phyloP scores from a whole-genome alignment of 306 rosid genomes.

The Cyamopsis tetragonoloba region DNA sequence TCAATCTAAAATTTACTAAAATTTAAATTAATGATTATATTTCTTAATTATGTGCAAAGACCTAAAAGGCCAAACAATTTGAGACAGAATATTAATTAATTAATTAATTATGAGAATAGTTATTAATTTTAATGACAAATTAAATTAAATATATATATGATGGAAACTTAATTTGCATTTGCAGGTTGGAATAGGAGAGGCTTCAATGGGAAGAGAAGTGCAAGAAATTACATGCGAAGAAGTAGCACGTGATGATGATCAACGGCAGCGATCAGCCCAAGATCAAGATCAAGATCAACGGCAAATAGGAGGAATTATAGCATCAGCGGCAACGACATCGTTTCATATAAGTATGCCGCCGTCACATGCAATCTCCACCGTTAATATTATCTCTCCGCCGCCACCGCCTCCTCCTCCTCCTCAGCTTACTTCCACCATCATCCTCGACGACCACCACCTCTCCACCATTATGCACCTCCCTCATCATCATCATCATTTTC shows the following conservation, averaged over 20 bases:
- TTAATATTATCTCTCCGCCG: conserved; percentile 70
- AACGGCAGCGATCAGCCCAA: conserved; percentile 39
- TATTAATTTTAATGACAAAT: too few relatives aligned
- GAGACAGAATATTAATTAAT: too few relatives aligned
- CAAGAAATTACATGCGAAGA: conserved; percentile 56
- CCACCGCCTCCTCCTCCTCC: too few relatives aligned
- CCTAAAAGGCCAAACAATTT: too few relatives aligned
- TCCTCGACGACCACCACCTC: conserved; percentile 69
- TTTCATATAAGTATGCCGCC: conserved; percentile 80
- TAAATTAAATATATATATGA: too few relatives aligned
- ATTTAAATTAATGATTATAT: too few relatives aligned
- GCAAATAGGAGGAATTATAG: too few relatives aligned
- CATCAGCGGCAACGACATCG: conserved; percentile 43
- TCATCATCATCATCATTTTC: conserved; percentile 72
- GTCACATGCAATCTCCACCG: conserved; percentile 62
- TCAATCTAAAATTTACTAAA: too few relatives aligned
- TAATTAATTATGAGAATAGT: too few relatives aligned
- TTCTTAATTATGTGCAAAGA: too few relatives aligned
- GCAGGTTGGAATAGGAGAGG: conserved; percentile 85
- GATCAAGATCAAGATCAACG: conserved; percentile 43
- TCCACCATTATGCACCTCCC: conserved; percentile 72
- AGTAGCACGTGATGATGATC: too few relatives aligned
- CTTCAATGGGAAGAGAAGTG: conserved; percentile 56
- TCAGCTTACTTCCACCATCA: conserved; percentile 69
- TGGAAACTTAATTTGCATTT: conserved; percentile 11